Evolutionary conservation across 2,329 filamentous ascomycete species (phyloP).

Genomic region (Pseudocercospora musae): DNA sequence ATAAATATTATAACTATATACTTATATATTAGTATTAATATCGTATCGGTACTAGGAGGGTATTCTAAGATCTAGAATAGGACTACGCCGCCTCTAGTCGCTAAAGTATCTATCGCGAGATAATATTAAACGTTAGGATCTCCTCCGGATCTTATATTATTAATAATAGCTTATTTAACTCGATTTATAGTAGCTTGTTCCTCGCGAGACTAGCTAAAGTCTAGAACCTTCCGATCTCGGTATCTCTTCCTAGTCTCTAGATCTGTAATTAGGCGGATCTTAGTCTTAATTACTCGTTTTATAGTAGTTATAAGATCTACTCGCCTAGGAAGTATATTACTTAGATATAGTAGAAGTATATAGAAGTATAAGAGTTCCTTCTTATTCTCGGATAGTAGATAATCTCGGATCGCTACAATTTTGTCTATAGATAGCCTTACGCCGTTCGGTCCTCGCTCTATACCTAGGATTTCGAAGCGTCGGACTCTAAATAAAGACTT

Average conservation of each 20-base stretch:
- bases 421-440: background rate
- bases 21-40: background rate
- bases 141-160: background rate
- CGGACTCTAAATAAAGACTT: background rate
- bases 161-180: background rate
- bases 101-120: background rate
- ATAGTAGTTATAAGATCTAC: background rate
- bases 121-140: background rate
- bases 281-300: background rate
- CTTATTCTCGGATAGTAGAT: background rate
- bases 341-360: background rate
- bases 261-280: background rate
- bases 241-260: background rate
- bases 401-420: background rate
- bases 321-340: background rate
- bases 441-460: background rate
- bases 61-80: background rate
- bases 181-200: background rate
- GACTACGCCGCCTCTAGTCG: background rate
- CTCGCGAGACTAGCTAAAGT: background rate
- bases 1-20: background rate
- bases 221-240: background rate
- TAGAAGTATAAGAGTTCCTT: background rate
- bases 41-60: background rate
- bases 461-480: background rate